Conservation (phyloP, 2,329 filamentous ascomycete species). For the Fusarium citri region DNA sequence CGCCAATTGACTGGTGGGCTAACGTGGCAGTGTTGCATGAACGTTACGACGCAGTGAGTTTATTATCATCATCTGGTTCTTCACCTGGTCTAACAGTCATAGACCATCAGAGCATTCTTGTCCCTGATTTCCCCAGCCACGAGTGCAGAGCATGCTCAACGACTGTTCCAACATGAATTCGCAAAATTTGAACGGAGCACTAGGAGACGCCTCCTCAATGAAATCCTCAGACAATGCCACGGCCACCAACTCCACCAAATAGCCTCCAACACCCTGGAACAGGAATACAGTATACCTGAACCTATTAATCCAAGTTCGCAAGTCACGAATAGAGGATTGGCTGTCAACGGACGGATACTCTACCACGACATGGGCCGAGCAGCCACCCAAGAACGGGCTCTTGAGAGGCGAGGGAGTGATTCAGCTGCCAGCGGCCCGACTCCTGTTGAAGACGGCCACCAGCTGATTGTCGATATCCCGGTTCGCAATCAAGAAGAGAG, state of each 20-base stretch:
- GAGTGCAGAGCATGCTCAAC: neutral
- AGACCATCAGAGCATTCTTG: neutral
- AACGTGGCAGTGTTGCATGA: neutral
- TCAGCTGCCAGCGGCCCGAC: neutral
- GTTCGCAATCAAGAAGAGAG: no score
- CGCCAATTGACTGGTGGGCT: neutral
- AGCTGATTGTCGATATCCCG: neutral
- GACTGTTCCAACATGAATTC: neutral
- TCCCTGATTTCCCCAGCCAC: neutral
- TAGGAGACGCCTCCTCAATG: neutral
- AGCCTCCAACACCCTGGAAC: neutral
- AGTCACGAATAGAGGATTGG: neutral
- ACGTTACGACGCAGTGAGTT: neutral
- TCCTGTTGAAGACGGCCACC: neutral
- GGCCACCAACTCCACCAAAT: neutral
- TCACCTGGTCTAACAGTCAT: no score
- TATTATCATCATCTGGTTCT: no score
- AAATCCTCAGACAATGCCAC: neutral
- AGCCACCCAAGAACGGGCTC: neutral
- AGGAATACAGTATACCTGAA: no score
- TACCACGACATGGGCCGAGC: neutral
- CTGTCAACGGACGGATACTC: neutral
- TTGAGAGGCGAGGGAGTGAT: neutral
- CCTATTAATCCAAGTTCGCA: neutral
- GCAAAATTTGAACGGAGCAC: neutral